These are phyloP conservation scores for Dactylorhiza incarnata DNA, from an alignment of 106 monocot species.

Conservation along the genomic window DNA sequence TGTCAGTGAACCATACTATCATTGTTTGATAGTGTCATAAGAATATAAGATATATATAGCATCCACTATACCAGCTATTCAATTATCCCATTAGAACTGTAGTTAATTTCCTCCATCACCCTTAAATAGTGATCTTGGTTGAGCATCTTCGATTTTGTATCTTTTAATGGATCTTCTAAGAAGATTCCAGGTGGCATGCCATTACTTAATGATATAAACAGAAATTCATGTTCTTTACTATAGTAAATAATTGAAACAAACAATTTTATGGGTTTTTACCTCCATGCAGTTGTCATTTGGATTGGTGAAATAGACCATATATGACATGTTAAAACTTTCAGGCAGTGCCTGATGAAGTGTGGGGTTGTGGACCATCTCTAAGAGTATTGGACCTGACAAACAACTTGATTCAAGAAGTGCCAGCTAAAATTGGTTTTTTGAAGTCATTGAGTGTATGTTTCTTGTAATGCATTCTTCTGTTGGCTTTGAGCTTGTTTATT, in stretches of 20 bases:
- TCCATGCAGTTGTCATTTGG: neutral
- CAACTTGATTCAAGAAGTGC: constrained; percentile 66
- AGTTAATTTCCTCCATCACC: neutral
- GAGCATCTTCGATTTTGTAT: neutral
- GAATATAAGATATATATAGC: neutral
- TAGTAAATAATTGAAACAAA: neutral
- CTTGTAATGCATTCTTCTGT: neutral
- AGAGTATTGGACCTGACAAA: constrained; percentile 64
- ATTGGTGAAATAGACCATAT: neutral
- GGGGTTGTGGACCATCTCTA: constrained; percentile 57
- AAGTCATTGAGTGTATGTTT: constrained; percentile 57
- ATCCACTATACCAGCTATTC: neutral
- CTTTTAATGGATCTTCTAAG: neutral
- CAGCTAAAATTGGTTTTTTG: constrained; percentile 39
- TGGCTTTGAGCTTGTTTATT: neutral
- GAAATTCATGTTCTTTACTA: neutral
- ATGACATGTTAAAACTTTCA: constrained; percentile 19
- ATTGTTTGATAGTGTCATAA: neutral
- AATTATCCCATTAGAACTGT: neutral
- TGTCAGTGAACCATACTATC: neutral
- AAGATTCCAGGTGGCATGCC: neutral
- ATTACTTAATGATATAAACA: neutral
- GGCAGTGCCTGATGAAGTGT: constrained; percentile 84
- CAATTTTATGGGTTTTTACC: neutral
- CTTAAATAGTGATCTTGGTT: neutral